Evolutionary conservation across 2,329 filamentous ascomycete genomes (phyloP).

Genomic region (Shiraia bambusicola): DNA sequence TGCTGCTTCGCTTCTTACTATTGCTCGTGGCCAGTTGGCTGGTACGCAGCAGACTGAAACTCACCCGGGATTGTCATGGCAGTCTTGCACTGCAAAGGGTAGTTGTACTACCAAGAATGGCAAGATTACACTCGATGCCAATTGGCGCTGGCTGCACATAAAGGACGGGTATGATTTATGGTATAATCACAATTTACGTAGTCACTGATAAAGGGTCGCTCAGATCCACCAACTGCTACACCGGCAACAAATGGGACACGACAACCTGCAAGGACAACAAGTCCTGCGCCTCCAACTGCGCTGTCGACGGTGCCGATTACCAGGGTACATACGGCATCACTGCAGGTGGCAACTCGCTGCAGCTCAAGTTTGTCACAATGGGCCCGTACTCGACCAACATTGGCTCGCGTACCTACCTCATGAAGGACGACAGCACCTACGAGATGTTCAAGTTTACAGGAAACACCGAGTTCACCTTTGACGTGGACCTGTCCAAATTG

Average conservation of each 20-base stretch:
- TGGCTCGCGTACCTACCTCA: constrained; percentile 41
- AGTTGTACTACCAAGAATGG: constrained; percentile 39
- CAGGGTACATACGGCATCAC: constrained; percentile 49
- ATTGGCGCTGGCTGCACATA: constrained; percentile 53
- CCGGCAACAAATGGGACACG: constrained; percentile 45
- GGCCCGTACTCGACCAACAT: constrained; percentile 45
- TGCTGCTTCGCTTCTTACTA: constrained; percentile 48
- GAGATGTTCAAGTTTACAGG: constrained; percentile 42
- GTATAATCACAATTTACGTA: background rate
- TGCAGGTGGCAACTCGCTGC: constrained; percentile 53
- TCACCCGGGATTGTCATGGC: constrained; percentile 43
- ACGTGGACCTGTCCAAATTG: constrained; percentile 57
- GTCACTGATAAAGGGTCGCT: background rate
- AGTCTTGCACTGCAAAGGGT: constrained; percentile 41
- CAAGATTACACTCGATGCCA: constrained; percentile 46
- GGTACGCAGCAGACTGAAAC: constrained; percentile 43
- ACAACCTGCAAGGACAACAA: constrained; percentile 40
- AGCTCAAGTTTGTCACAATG: constrained; percentile 58
- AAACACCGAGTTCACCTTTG: constrained; percentile 50
- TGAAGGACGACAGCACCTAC: constrained; percentile 39
- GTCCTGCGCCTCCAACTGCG: constrained; percentile 40
- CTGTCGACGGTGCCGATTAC: constrained; percentile 45
- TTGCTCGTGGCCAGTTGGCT: constrained; percentile 49
- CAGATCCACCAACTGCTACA: constrained; percentile 45
- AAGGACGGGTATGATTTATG: constrained; percentile 25